Evolutionary conservation across 495 filamentous ascomycete genomes (phyloP), one percentile per base, ranked within the genome.

Genomic region (Jackrogersella multiformis): DNA sequence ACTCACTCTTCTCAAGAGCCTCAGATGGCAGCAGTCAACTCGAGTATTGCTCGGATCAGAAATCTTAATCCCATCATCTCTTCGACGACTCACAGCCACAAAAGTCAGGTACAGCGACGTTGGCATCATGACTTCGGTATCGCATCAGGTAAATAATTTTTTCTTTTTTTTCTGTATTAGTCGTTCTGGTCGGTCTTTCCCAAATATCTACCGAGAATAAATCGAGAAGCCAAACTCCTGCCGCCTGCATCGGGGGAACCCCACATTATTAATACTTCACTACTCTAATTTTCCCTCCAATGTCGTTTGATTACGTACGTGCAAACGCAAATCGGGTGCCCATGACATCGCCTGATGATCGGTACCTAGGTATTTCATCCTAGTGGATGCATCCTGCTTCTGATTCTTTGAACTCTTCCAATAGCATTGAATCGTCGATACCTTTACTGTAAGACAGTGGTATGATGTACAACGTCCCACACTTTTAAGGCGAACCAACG

Each of bases 401-500:
- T 42, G 48, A 53, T 58, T 13, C 38, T 45, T 23, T 21, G 20
- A 26, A 46, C 26, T 46, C 42, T 46, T 46, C 42, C 42, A 46
- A 46, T 46, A 46, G 16, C 41, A 44, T 44, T 44, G 18, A 23
- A 60, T 30, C 32, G 23, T 48, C 46, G 12, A 46, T 48, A 41
- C 49, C 57, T 51, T 41, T 49, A 16, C 45, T 49, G 45, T 24
- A 49, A 1, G 45, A 49, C 24, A 30, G n/a, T 49, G 45, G 45
- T 49, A 49, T 49, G 45, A 49, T 49, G 45, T 49, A 49, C 45
- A 49, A 30, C 23, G 64, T 67, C 42, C 64, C 64, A 56, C 64
- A 61, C 64, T 67, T 67, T 61, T 61, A 61, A 56, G 64, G 64
- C 51, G 20, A 38, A 32, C 64, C 49, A 67, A 60, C 32, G 15